Evolutionary conservation across 805 yeast species (phyloP).

Genomic region (Candida pini): DNA sequence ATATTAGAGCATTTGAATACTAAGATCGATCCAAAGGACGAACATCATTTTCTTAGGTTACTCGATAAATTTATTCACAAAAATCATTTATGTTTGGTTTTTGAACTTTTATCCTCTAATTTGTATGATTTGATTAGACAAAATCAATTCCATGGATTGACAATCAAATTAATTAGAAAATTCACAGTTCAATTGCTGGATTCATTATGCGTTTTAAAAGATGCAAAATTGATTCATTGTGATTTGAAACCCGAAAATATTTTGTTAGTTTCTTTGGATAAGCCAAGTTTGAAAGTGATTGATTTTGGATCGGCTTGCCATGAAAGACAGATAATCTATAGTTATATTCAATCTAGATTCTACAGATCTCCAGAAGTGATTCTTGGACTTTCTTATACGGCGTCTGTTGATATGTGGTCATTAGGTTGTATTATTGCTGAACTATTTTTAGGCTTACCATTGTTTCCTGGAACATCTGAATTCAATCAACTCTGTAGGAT

Average conservation of each 20-base stretch:
- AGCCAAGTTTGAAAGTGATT: slow-evolving; percentile 83
- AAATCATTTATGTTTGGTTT: slow-evolving; percentile 88
- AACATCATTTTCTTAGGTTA: slow-evolving; percentile 70
- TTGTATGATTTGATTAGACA: slow-evolving; percentile 87
- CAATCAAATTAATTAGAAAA: slow-evolving; percentile 68
- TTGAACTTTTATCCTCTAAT: slow-evolving; percentile 83
- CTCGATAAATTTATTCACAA: slow-evolving; percentile 88
- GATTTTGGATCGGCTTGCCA: slow-evolving; percentile 97
- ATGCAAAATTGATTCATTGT: slow-evolving; percentile 85
- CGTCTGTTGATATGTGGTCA: slow-evolving; percentile 83
- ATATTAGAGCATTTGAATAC: slow-evolving; percentile 76
- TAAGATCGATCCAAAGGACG: slow-evolving; percentile 61
- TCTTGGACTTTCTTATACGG: slow-evolving; percentile 84
- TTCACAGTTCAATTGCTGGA: slow-evolving; percentile 79
- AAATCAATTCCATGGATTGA: slow-evolving; percentile 88
- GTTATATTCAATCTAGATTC: slow-evolving; percentile 89
- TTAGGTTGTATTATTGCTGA: slow-evolving; percentile 57
- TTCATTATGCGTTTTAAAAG: slow-evolving; percentile 73
- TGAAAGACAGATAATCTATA: slow-evolving; percentile 80
- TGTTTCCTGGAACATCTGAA: slow-evolving; percentile 93
- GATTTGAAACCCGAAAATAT: slow-evolving; percentile 97
- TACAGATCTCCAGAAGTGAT: slow-evolving; percentile 95
- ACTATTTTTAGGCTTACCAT: slow-evolving; percentile 73
- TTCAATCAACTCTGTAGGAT: slow-evolving; percentile 85
- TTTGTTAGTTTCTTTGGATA: slow-evolving; percentile 68